Base-by-base conservation (phyloP, 192 early-diverging fungal species). In the Umbelopsis ramanniana region DNA sequence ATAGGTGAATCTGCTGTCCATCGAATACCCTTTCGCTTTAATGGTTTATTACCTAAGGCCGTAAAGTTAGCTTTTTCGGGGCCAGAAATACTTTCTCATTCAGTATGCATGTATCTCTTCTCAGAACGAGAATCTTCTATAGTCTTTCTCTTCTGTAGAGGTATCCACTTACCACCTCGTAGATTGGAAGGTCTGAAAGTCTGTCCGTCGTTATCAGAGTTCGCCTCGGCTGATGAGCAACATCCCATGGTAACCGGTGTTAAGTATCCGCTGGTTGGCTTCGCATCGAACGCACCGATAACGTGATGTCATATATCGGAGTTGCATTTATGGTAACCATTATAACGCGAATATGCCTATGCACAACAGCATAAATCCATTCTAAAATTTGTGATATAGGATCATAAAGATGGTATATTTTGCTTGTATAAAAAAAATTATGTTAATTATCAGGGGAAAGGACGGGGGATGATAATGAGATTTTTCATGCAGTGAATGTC, bases 1-100 rank as follows among this genome's bases (percentile, higher is more conserved):
- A 85, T 73, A 21, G 83, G 81, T 19, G 67, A 60, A 43, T 81
- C 76, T 29, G 84, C 60, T 35, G 69, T 70, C 83, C 83, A 87
- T 40, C 60, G 74, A 10, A 86, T 48, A 14, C 70, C 68, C n/a
- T 68, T 67, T 46, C 76, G 66, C 38, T 67, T 74, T 15, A 81
- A 74, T 12, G 79, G 79, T 72, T 71, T 77, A 57, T 63, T 63
- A 37, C 57, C 57, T 63, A 21, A 17, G 33, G 4, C 35, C 26
- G 11, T 35, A 4, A 29, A n/a, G 57, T 63, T 63, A 35, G 3
- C 33, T 63, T n/a, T 63, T 63, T 63, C 57, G 29, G 33, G 57
- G 29, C 33, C 26, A 63, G 26, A 63, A 63, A 29, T 19, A 17
- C 10, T 63, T 22, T 19, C 17, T 35, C 15, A 50, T 17, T 50